Percentiles rank a stretch among this genome's conserved stretches.
Conservation (phyloP, 2,329 filamentous ascomycete genomes). For the Scedosporium dehoogii region DNA sequence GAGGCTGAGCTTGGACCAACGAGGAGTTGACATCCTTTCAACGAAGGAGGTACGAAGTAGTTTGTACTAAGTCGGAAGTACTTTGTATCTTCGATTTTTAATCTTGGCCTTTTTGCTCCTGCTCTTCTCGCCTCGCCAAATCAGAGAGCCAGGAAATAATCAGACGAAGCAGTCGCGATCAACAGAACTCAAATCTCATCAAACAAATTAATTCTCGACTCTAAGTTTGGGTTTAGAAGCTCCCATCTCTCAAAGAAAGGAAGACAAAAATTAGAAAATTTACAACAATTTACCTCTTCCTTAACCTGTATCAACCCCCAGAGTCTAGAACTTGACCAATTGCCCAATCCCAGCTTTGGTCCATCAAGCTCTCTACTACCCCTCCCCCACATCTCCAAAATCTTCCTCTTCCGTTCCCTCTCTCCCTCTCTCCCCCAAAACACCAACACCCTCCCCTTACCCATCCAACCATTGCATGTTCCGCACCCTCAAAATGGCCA, state of each 20-base stretch:
- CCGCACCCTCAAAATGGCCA: slow-evolving; percentile 7
- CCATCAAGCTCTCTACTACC: background rate
- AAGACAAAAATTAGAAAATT: too few species aligned
- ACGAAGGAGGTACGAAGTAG: too few species aligned
- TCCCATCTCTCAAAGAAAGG: too few species aligned
- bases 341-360: background rate
- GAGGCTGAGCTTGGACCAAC: too few species aligned
- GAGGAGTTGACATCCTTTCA: too few species aligned
- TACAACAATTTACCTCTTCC: too few species aligned
- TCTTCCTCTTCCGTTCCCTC: background rate
- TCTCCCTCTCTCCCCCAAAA: background rate
- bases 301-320: too few species aligned
- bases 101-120: background rate
- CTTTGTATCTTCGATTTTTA: too few species aligned
- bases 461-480: background rate
- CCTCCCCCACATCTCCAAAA: background rate
- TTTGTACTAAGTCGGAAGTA: too few species aligned
- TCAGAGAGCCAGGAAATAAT: too few species aligned
- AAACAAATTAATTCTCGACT: background rate
- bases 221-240: background rate
- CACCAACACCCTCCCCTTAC: background rate
- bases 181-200: background rate
- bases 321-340: background rate
- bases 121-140: too few species aligned
- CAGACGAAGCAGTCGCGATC: background rate